Conservation (phyloP, 306 rosid species). For the Malus fusca region DNA sequence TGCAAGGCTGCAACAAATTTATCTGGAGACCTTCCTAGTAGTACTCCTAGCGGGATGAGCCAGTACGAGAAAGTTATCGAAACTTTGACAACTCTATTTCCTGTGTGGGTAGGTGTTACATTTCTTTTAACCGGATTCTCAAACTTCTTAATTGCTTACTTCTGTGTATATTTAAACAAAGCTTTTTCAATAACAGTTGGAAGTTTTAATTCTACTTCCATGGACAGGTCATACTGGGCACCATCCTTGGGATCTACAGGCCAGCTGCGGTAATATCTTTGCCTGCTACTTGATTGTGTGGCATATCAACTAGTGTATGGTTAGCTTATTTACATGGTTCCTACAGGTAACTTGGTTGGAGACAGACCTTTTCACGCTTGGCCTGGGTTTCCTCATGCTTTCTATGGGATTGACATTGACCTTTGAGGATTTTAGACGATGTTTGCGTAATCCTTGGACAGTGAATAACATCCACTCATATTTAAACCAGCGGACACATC, state of each 20-base stretch:
- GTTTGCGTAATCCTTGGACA: slow-evolving; percentile 89
- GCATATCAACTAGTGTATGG: slow-evolving; percentile 24
- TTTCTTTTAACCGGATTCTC: neutral
- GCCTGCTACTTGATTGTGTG: slow-evolving; percentile 17
- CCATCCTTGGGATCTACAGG: slow-evolving; percentile 70
- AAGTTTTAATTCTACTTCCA: slow-evolving; percentile 17
- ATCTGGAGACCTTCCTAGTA: slow-evolving; percentile 57
- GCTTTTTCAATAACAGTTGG: slow-evolving; percentile 16
- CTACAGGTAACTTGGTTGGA: slow-evolving; percentile 86
- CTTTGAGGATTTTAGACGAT: slow-evolving; percentile 84
- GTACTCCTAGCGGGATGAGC: slow-evolving; percentile 30
- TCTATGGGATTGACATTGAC: slow-evolving; percentile 96
- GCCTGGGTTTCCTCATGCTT: slow-evolving; percentile 91
- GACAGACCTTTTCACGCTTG: slow-evolving; percentile 82
- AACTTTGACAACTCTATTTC: slow-evolving; percentile 84
- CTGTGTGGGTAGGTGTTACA: slow-evolving; percentile 65
- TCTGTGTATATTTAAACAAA: slow-evolving; percentile 7
- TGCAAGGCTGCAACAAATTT: slow-evolving; percentile 51
- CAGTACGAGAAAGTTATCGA: slow-evolving; percentile 65
- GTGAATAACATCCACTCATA: slow-evolving; percentile 26
- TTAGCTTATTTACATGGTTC: slow-evolving; percentile 17
- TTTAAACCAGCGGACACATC: neutral
- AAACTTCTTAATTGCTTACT: neutral
- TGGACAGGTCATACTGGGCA: slow-evolving; percentile 74
- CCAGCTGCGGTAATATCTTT: slow-evolving; percentile 63